Evolutionary conservation across 805 yeast species (phyloP).

Genomic region (Myxozyma geophila): DNA sequence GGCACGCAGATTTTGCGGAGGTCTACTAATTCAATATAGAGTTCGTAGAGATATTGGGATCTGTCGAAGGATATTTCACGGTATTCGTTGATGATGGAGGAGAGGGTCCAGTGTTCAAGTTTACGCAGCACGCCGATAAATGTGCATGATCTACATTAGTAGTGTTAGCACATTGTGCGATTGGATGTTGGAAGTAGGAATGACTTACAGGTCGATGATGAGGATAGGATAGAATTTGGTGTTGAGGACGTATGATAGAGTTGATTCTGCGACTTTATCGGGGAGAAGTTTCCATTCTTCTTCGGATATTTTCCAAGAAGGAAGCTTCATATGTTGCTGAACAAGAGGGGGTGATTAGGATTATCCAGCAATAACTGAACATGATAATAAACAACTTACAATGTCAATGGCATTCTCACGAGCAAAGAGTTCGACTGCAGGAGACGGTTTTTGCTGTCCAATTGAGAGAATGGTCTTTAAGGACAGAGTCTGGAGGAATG

Average conservation of each 20-base stretch:
- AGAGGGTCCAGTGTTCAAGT: slow-evolving; percentile 86
- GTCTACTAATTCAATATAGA: slow-evolving; percentile 74
- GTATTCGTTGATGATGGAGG: slow-evolving; percentile 84
- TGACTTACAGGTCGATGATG: slow-evolving; percentile 64
- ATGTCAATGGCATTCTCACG: slow-evolving; percentile 48
- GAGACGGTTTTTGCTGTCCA: slow-evolving; percentile 84
- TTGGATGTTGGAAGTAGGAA: not conserved
- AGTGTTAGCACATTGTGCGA: not conserved
- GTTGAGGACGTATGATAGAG: slow-evolving; percentile 69
- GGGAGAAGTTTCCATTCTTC: slow-evolving; percentile 78
- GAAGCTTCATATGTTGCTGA: slow-evolving; percentile 30
- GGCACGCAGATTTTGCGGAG: slow-evolving; percentile 39
- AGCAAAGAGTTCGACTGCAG: slow-evolving; percentile 68
- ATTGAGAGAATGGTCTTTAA: slow-evolving; percentile 71
- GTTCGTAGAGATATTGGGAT: slow-evolving; percentile 78
- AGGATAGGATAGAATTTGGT: slow-evolving; percentile 66
- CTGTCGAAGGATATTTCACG: slow-evolving; percentile 73
- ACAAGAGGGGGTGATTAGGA: not conserved
- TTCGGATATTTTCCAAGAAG: slow-evolving; percentile 41
- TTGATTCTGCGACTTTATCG: slow-evolving; percentile 63
- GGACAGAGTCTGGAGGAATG: slow-evolving; percentile 74
- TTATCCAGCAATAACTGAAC: not conserved
- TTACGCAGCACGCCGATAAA: slow-evolving; percentile 80
- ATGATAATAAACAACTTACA: slow-evolving; percentile 22
- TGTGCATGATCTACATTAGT: slow-evolving; percentile 58